Evolutionary conservation across 2,329 filamentous ascomycete genomes (phyloP).

Genomic region (Stagonosporopsis chrysanthemi): DNA sequence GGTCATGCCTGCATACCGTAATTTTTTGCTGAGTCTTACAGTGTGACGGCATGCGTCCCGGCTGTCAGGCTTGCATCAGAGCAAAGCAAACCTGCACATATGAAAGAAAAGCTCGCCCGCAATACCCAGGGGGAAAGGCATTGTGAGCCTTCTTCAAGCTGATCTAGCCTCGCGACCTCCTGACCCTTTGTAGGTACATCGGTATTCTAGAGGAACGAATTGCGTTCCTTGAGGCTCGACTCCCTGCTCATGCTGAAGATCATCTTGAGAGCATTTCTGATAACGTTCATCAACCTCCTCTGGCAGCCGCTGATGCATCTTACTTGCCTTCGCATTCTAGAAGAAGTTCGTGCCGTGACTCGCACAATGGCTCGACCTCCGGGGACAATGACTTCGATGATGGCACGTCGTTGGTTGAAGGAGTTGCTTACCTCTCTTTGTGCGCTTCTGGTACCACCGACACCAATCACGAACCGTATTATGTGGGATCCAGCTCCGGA

Average conservation of each 20-base stretch:
- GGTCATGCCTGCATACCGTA: not conserved
- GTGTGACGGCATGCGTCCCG: slow-evolving; percentile 35
- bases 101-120: slow-evolving; percentile 34
- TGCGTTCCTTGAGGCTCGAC: slow-evolving; percentile 36
- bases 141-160: slow-evolving; percentile 15
- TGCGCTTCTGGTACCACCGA: slow-evolving; percentile 39
- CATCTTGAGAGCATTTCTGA: slow-evolving; percentile 23
- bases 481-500: slow-evolving; percentile 39
- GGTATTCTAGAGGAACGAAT: slow-evolving; percentile 37
- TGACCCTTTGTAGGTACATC: slow-evolving; percentile 28
- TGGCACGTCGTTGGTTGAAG: slow-evolving; percentile 33
- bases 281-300: not conserved
- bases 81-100: slow-evolving; percentile 33
- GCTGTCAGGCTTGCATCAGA: slow-evolving; percentile 30
- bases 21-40: slow-evolving; percentile 2
- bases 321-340: not conserved
- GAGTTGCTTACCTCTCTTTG: slow-evolving; percentile 39
- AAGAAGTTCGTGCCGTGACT: slow-evolving; percentile 3
- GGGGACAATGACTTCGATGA: slow-evolving; percentile 33
- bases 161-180: not conserved
- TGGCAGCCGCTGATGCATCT: not conserved
- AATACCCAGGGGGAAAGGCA: slow-evolving; percentile 39
- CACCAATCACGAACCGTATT: slow-evolving; percentile 32
- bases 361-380: slow-evolving; percentile 15
- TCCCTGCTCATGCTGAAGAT: slow-evolving; percentile 36